These are phyloP conservation scores for Rhodotorula sp. DNA, from an alignment of 1,284 basidiomycete species.

Conservation along the genomic window DNA sequence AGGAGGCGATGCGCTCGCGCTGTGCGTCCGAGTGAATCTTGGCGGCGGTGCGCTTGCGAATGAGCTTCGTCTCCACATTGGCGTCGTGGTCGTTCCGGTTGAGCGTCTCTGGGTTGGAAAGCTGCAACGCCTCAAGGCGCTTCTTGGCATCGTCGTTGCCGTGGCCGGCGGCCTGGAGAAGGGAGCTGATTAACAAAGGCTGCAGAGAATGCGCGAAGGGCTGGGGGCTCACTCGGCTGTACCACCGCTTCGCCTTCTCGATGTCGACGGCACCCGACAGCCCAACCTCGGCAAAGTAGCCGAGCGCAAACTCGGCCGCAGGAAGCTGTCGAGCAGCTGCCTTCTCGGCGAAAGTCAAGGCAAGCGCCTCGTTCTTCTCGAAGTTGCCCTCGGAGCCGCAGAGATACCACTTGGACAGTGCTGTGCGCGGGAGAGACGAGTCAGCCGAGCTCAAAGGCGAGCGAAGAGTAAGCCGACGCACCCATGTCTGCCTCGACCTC, in stretches of 20 bases:
- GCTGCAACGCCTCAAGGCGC: constrained; percentile 67
- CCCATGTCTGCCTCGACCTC: constrained; percentile 92
- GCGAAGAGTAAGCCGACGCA: not conserved
- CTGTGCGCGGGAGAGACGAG: not conserved
- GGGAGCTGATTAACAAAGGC: not conserved
- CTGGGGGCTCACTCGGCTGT: constrained; percentile 39
- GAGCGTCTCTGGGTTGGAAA: constrained; percentile 60
- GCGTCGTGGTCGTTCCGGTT: constrained; percentile 75
- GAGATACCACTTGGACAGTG: constrained; percentile 43
- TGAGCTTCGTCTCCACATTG: constrained; percentile 73
- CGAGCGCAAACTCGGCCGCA: constrained; percentile 89
- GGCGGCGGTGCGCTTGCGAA: constrained; percentile 78
- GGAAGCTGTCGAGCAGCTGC: constrained; percentile 75
- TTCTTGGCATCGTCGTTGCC: constrained; percentile 76
- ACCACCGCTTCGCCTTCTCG: constrained; percentile 67
- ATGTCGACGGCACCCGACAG: constrained; percentile 62
- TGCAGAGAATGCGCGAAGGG: not conserved
- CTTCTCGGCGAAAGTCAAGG: constrained; percentile 87
- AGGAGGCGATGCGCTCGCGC: constrained; percentile 37
- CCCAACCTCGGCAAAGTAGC: constrained; percentile 78
- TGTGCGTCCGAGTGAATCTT: constrained; percentile 57
- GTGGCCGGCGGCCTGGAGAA: constrained; percentile 64
- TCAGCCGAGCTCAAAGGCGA: not conserved
- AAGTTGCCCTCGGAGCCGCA: constrained; percentile 78
- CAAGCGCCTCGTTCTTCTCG: constrained; percentile 83